These are phyloP conservation scores for Ophiostoma tasmaniense DNA, from an alignment of 2,329 filamentous ascomycete genomes.

Conservation along the genomic window DNA sequence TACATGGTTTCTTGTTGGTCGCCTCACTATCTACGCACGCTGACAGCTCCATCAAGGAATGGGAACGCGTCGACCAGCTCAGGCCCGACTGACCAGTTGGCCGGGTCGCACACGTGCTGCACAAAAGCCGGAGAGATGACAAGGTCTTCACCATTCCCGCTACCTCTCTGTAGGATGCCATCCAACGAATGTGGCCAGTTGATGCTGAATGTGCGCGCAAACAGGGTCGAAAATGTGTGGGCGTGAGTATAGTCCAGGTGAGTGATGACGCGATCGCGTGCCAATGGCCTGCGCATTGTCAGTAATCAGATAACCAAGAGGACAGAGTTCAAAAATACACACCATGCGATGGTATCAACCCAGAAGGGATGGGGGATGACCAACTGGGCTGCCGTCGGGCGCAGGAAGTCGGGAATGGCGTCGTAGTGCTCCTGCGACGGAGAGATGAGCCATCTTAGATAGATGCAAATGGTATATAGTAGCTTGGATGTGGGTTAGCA, in stretches of 20 bases:
- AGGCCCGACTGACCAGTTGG: constrained; percentile 16
- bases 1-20: not conserved
- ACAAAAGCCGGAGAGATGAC: constrained; percentile 15
- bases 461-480: constrained; percentile 15
- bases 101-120: constrained; percentile 14
- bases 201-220: constrained; percentile 12
- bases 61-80: constrained; percentile 17
- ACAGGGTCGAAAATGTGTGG: constrained; percentile 8
- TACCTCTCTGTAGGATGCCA: constrained; percentile 14
- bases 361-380: constrained; percentile 16
- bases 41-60: constrained; percentile 15
- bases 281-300: constrained; percentile 10
- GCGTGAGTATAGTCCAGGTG: constrained; percentile 13
- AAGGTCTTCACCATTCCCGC: constrained; percentile 1
- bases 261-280: constrained; percentile 14
- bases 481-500: not conserved
- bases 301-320: too few relatives aligned
- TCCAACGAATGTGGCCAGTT: constrained; percentile 12
- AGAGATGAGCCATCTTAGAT: constrained; percentile 14
- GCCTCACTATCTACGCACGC: constrained; percentile 6
- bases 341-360: constrained; percentile 14
- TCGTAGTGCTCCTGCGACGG: constrained; percentile 16
- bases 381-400: constrained; percentile 14
- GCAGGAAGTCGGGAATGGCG: constrained; percentile 15
- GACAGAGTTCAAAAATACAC: not conserved